Conservation (phyloP, 495 filamentous ascomycete species). For the Pyronema domesticum region DNA sequence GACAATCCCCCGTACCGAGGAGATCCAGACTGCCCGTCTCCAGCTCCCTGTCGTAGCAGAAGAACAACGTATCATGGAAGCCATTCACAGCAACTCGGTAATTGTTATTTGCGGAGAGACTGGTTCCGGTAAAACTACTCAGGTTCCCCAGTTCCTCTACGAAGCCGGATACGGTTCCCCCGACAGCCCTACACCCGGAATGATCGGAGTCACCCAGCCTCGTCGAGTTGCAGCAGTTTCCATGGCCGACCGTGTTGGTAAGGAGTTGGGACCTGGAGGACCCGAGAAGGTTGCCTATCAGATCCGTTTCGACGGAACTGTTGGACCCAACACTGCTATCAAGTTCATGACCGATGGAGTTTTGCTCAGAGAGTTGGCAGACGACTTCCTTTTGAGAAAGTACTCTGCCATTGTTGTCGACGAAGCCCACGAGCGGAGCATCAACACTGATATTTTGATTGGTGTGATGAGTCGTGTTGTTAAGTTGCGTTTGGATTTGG, state of each 20-base stretch:
- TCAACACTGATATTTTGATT: slow-evolving; percentile 94
- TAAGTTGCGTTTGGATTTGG: slow-evolving; percentile 50
- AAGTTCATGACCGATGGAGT: slow-evolving; percentile 99
- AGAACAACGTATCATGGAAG: slow-evolving; percentile 97
- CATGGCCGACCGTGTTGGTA: slow-evolving; percentile 79
- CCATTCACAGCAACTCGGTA: slow-evolving; percentile 69
- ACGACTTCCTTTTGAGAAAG: slow-evolving; percentile 78
- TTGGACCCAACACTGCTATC: slow-evolving; percentile 67
- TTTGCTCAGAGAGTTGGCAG: slow-evolving; percentile 71
- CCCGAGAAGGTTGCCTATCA: slow-evolving; percentile 69
- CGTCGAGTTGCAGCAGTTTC: slow-evolving; percentile 82
- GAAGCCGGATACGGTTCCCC: slow-evolving; percentile 82
- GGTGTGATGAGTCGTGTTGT: slow-evolving; percentile 90
- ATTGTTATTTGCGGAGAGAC: slow-evolving; percentile 92
- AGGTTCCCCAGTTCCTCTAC: slow-evolving; percentile 87
- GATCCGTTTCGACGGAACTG: slow-evolving; percentile 81
- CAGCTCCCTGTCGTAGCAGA: slow-evolving; percentile 79
- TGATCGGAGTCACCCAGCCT: slow-evolving; percentile 91
- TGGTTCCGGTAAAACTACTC: slow-evolving; percentile 92
- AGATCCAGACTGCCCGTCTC: slow-evolving; percentile 62
- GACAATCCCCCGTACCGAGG: slow-evolving; percentile 45
- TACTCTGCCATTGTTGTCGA: slow-evolving; percentile 92
- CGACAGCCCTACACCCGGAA: slow-evolving; percentile 59
- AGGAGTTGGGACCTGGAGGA: slow-evolving; percentile 53
- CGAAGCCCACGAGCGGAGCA: slow-evolving; percentile 92